Conservation (phyloP, 305 asterid genomes). For the Fraxinus platypoda region DNA sequence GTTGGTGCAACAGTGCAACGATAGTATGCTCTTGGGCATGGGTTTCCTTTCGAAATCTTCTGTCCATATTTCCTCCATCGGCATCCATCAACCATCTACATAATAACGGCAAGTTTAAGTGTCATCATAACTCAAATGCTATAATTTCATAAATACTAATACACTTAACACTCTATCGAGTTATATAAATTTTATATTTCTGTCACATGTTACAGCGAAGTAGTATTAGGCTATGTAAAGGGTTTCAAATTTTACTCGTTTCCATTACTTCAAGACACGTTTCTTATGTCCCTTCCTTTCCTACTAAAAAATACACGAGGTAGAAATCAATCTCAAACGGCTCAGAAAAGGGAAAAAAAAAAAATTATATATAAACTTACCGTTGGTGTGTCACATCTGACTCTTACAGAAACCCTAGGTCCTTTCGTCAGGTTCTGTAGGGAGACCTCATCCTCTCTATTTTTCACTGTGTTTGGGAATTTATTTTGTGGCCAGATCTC, state of each 20-base stretch:
- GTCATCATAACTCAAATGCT: background rate
- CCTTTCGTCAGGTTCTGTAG: background rate
- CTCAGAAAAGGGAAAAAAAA: no score
- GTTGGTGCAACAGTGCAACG: slow-evolving; percentile 47
- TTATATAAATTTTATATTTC: no score
- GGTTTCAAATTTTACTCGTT: background rate
- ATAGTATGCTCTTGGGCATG: background rate
- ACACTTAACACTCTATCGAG: background rate
- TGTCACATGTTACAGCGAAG: no score
- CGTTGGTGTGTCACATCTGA: background rate
- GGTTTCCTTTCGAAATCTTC: background rate
- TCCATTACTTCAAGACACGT: background rate
- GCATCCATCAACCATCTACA: background rate
- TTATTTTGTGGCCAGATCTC: background rate
- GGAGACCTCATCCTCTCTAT: background rate
- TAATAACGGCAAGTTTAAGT: background rate
- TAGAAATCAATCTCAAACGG: background rate
- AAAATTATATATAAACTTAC: background rate
- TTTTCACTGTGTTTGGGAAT: background rate
- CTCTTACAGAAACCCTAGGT: background rate
- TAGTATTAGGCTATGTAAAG: no score
- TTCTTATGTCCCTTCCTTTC: background rate
- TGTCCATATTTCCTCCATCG: background rate
- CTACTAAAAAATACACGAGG: background rate
- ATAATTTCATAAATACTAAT: background rate